Base-by-base conservation (phyloP, 352 stramenopile species). In the Pythium coloratum region DNA sequence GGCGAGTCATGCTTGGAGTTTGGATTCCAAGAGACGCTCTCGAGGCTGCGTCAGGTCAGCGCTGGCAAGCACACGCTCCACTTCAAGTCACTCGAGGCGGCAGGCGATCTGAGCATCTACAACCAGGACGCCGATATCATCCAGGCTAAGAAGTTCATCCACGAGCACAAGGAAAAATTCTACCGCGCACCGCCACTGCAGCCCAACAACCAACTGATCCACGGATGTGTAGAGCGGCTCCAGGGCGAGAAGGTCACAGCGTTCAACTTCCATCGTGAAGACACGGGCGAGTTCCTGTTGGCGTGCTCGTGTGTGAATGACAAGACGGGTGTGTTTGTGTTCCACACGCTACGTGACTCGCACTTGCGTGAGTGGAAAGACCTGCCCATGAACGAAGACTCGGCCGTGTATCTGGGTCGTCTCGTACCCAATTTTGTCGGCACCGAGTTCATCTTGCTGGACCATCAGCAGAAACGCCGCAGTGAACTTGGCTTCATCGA, bases 241-340 rank as follows among this genome's bases (percentile, higher is more conserved):
- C 69, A 74, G 30, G 88, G 89, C 4, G 78, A 92, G 20, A 79
- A 78, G n/a, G 81, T 95, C n/a, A 95, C 86, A 20, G 77, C 89
- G 49, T 91, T 95, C 53, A 91, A 95, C 67, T 87, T 96, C 50
- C 83, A 96, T 40, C 77, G 76, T 14, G 84, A 95, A 61, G 82
- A 92, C 69, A 95, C 86, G 28, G 86, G 87, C 47, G 84, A 89
- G 71, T 93, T 93, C 59, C 53, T 93, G 32, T 40, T 93, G 26
- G 81, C 85, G 55, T 83, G 80, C n/a, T 90, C 81, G 18, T 91
- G 83, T 42, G 69, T 76, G 56, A 91, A 82, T 57, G 85, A 91
- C n/a, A 74, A 68, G 33, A 88, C 81, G 8, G 86, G 88, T 14
- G 75, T 71, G 10, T 93, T 94, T 58, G 40, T 95, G 30, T 96